Conservation (phyloP, 179 eudicot species). For the Amaranthus tricolor region DNA sequence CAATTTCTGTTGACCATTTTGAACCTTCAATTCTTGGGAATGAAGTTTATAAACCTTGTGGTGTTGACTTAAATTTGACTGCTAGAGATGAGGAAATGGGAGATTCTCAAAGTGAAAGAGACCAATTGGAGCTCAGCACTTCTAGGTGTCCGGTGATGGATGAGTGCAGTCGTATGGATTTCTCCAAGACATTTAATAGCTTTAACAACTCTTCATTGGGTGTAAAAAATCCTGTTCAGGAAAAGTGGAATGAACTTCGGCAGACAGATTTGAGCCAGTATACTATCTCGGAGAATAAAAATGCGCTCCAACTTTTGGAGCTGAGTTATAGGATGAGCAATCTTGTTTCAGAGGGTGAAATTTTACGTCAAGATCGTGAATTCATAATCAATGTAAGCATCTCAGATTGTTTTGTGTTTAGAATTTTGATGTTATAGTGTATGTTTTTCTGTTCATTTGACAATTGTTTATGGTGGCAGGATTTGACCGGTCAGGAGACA, state of each 20-base stretch:
- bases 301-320: conserved; percentile 40
- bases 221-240: conserved; percentile 46
- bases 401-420: background rate
- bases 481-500: conserved; percentile 40
- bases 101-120: conserved; percentile 56
- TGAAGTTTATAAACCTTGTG: conserved; percentile 24
- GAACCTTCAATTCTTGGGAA: conserved; percentile 22
- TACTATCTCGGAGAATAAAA: conserved; percentile 46
- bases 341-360: conserved; percentile 75
- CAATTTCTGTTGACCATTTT: conserved; percentile 21
- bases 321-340: conserved; percentile 55
- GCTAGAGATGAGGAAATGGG: conserved; percentile 50
- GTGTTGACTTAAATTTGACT: conserved; percentile 27
- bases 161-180: conserved; percentile 89
- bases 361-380: conserved; percentile 60
- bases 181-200: conserved; percentile 41
- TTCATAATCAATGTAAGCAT: conserved; percentile 49
- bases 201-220: conserved; percentile 27
- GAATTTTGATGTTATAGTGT: background rate
- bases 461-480: conserved; percentile 40
- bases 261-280: conserved; percentile 47
- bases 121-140: conserved; percentile 40
- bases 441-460: conserved; percentile 19
- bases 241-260: conserved; percentile 74
- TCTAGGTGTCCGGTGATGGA: conserved; percentile 70